Evolutionary conservation across 2,329 filamentous ascomycete genomes (phyloP).

Genomic region (Talaromyces sp.): DNA sequence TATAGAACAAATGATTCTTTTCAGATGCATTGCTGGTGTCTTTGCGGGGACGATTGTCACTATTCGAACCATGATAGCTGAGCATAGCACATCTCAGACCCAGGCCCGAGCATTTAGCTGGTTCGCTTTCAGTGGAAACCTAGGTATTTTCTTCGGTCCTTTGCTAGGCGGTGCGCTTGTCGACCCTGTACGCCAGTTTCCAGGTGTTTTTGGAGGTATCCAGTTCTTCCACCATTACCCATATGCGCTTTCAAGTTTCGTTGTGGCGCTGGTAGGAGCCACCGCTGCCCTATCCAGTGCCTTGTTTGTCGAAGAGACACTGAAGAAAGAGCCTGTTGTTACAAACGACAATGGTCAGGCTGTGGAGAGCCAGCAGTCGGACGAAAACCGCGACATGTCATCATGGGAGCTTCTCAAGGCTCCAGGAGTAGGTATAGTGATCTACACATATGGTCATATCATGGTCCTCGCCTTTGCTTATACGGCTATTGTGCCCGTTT

Average conservation of each 20-base stretch:
- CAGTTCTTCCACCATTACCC: slow-evolving; percentile 66
- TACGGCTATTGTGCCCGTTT: slow-evolving; percentile 43
- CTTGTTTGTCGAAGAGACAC: slow-evolving; percentile 56
- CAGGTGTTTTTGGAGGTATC: slow-evolving; percentile 56
- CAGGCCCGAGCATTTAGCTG: slow-evolving; percentile 75
- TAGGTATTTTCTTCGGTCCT: slow-evolving; percentile 74
- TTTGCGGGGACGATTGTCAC: slow-evolving; percentile 76
- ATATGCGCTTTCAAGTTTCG: slow-evolving; percentile 67
- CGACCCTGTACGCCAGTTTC: slow-evolving; percentile 67
- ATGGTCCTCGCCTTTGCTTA: slow-evolving; percentile 71
- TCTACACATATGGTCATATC: slow-evolving; percentile 67
- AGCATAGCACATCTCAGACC: slow-evolving; percentile 69
- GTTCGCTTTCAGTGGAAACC: slow-evolving; percentile 74
- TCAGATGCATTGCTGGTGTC: slow-evolving; percentile 70
- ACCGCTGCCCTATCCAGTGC: slow-evolving; percentile 54
- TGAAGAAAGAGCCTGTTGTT: slow-evolving; percentile 51
- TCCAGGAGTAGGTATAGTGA: slow-evolving; percentile 67
- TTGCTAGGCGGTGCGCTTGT: slow-evolving; percentile 67
- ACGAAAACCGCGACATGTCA: slow-evolving; percentile 20
- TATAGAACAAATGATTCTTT: slow-evolving; percentile 74
- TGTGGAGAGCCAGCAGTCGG: not conserved
- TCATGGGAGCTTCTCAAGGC: slow-evolving; percentile 57
- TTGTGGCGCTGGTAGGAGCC: slow-evolving; percentile 57
- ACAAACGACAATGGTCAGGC: slow-evolving; percentile 1
- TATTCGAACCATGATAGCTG: slow-evolving; percentile 75